Percentiles rank a stretch among this genome's conserved stretches.
Evolutionary conservation across 768 basidiomycete species (phyloP).

Genomic region (Heimioporus sp.): DNA sequence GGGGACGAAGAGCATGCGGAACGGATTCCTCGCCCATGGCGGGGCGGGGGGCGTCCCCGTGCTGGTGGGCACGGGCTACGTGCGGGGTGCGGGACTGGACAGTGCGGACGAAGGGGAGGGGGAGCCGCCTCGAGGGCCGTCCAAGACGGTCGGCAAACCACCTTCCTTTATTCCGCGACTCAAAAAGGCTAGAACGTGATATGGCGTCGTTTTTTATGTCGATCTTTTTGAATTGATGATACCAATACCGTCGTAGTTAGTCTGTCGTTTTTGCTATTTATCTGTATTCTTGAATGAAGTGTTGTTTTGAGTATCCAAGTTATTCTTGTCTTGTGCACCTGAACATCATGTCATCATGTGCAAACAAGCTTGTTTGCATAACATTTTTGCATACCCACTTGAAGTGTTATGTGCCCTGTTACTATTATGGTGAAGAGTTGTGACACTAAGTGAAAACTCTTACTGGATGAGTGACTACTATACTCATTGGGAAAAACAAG

Average conservation of each 20-base stretch:
- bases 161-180: conserved; percentile 25
- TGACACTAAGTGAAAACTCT: no score
- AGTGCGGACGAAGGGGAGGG: conserved; percentile 14
- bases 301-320: no score
- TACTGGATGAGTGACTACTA: no score
- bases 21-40: conserved; percentile 70
- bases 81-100: conserved; percentile 47
- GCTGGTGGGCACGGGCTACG: conserved; percentile 67
- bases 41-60: conserved; percentile 72
- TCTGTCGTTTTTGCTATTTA: conserved; percentile 18
- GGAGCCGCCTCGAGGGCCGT: not conserved
- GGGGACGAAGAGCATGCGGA: conserved; percentile 51
- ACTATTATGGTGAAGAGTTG: no score
- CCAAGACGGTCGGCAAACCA: conserved; percentile 13
- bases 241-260: not conserved
- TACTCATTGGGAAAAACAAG: no score
- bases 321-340: no score
- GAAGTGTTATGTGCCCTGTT: no score
- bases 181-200: conserved; percentile 18
- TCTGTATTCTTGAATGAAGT: conserved; percentile 17
- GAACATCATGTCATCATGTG: no score
- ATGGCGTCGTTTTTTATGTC: not conserved
- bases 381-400: no score
- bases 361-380: no score
- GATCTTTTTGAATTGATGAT: conserved; percentile 3